phyloP scores from a whole-genome alignment of 371 early-diverging fungal genomes.

The Catenaria anguillulae region DNA sequence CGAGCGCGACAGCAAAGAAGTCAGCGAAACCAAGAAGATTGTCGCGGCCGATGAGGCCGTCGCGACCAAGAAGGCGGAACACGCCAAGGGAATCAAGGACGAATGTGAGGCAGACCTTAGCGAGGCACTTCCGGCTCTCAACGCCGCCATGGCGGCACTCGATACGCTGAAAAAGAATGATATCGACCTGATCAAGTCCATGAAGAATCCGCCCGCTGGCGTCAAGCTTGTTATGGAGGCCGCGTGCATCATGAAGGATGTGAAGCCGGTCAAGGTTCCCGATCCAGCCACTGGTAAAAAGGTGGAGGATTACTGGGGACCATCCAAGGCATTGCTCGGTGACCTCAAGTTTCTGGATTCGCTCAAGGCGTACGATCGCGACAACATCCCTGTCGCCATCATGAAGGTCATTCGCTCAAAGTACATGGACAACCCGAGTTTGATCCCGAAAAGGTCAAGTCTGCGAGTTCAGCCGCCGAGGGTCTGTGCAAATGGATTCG shows the following conservation, averaged over 20 bases:
- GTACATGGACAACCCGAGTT: slow-evolving; percentile 40
- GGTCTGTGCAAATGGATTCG: slow-evolving; percentile 41
- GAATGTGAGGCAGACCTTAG: slow-evolving; percentile 38
- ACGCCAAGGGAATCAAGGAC: slow-evolving; percentile 38
- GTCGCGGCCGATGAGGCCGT: slow-evolving; percentile 30
- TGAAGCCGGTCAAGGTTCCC: slow-evolving; percentile 40
- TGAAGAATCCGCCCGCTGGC: slow-evolving; percentile 52
- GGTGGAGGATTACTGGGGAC: slow-evolving; percentile 43
- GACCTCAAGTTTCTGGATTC: slow-evolving; percentile 39
- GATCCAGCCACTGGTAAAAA: slow-evolving; percentile 38
- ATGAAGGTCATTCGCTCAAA: slow-evolving; percentile 30
- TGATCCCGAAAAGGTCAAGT: slow-evolving; percentile 39
- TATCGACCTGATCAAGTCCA: slow-evolving; percentile 42
- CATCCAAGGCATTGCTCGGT: slow-evolving; percentile 31
- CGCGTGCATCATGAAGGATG: slow-evolving; percentile 40
- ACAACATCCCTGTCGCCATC: slow-evolving; percentile 29
- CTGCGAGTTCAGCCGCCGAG: slow-evolving; percentile 41
- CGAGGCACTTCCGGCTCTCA: slow-evolving; percentile 40
- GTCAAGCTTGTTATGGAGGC: slow-evolving; percentile 50
- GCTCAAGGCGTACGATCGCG: slow-evolving; percentile 39
- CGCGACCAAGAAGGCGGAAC: slow-evolving; percentile 38
- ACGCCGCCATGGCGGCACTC: slow-evolving; percentile 37
- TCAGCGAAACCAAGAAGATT: slow-evolving; percentile 32
- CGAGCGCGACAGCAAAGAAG: slow-evolving; percentile 34
- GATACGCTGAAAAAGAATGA: slow-evolving; percentile 40